A percentile compares a stretch with the other conserved stretches of the same genome.
Conservation (phyloP, 2,329 filamentous ascomycete species). For the Aspergillus fijiensis region DNA sequence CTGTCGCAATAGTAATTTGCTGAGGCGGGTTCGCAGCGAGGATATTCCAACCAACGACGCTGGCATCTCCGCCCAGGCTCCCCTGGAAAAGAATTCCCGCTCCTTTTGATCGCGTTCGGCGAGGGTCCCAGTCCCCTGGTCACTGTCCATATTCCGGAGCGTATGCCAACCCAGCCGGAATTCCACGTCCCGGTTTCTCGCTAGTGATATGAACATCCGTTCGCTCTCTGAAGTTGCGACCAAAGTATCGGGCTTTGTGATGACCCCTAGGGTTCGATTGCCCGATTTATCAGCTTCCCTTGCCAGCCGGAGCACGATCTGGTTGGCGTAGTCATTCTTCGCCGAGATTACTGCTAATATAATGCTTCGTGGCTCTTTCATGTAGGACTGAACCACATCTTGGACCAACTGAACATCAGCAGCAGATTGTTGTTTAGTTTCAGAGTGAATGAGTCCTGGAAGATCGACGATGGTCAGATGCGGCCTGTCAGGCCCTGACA, state of each 20-base stretch:
- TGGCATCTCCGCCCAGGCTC: slow-evolving; percentile 29
- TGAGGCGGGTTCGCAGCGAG: slow-evolving; percentile 32
- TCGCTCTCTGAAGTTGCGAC: slow-evolving; percentile 39
- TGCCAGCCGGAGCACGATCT: slow-evolving; percentile 42
- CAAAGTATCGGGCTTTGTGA: slow-evolving; percentile 50
- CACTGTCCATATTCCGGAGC: slow-evolving; percentile 45
- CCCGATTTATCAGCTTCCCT: slow-evolving; percentile 31
- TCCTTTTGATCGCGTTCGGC: slow-evolving; percentile 31
- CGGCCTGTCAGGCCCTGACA: slow-evolving; percentile 59
- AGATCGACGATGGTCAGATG: slow-evolving; percentile 63
- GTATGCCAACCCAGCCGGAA: slow-evolving; percentile 54
- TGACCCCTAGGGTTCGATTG: slow-evolving; percentile 45
- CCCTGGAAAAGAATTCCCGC: slow-evolving; percentile 31
- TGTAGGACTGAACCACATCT: slow-evolving; percentile 45
- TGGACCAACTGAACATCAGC: slow-evolving; percentile 57
- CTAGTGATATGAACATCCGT: slow-evolving; percentile 38
- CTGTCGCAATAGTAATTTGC: slow-evolving; percentile 34
- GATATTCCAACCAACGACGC: slow-evolving; percentile 30
- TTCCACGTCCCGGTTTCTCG: slow-evolving; percentile 44
- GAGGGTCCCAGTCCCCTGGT: slow-evolving; percentile 30
- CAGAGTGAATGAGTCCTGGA: slow-evolving; percentile 58
- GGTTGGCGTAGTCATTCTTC: slow-evolving; percentile 44
- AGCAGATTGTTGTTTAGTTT: slow-evolving; percentile 55
- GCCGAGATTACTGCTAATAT: slow-evolving; percentile 50
- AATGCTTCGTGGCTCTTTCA: slow-evolving; percentile 45